Conservation (phyloP, 371 early-diverging fungal species). For the Lichtheimia ramosa region DNA sequence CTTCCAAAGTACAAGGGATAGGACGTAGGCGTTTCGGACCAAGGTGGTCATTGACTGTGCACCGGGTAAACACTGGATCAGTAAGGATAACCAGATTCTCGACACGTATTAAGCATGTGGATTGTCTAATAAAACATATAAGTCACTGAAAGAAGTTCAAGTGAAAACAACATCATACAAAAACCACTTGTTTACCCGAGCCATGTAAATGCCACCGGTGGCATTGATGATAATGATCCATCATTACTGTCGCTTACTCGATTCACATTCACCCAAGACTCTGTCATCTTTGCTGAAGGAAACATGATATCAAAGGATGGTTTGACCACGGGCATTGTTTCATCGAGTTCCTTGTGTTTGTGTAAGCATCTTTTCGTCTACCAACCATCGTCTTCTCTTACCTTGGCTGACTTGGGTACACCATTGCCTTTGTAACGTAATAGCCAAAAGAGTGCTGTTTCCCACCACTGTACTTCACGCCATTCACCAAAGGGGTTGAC, state of each 20-base stretch:
- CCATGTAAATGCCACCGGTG: constrained; percentile 51
- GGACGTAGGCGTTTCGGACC: constrained; percentile 56
- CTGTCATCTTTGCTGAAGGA: constrained; percentile 6
- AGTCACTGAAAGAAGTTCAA: too few species aligned
- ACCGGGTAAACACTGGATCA: constrained; percentile 57
- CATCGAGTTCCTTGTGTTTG: constrained; percentile 26
- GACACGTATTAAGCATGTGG: constrained; percentile 58
- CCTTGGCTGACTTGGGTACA: constrained; percentile 36
- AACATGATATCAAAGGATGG: constrained; percentile 44
- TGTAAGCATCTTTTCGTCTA: constrained; percentile 4
- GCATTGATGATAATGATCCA: not conserved
- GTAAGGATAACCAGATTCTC: constrained; percentile 61
- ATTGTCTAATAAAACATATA: constrained; percentile 39
- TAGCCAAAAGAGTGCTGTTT: constrained; percentile 50
- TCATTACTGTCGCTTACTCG: constrained; percentile 5
- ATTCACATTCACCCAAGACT: constrained; percentile 22
- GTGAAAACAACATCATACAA: not conserved
- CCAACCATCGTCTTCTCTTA: constrained; percentile 8
- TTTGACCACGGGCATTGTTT: constrained; percentile 41
- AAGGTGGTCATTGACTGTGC: constrained; percentile 44
- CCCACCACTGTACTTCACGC: constrained; percentile 42
- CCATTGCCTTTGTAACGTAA: constrained; percentile 47
- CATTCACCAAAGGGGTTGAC: constrained; percentile 68
- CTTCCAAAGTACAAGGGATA: constrained; percentile 47
- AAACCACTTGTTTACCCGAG: constrained; percentile 30